Conservation (phyloP, 164 flowering plant genomes). For the Liriodendron chinense region DNA sequence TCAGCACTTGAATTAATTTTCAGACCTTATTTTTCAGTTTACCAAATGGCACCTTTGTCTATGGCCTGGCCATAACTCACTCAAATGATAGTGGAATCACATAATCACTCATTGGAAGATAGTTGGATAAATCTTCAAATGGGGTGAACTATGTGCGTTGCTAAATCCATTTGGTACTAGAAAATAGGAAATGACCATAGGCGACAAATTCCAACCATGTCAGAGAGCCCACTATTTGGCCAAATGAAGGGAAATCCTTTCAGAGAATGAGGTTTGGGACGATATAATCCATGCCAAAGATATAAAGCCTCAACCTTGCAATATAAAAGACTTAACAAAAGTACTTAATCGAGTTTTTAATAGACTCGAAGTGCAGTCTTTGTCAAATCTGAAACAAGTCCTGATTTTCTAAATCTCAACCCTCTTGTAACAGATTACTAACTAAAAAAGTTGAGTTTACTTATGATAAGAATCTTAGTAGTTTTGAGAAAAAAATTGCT, state of each 20-base stretch:
- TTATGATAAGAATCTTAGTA: background rate
- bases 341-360: background rate
- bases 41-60: too few relatives aligned
- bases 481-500: background rate
- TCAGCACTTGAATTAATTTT: too few relatives aligned
- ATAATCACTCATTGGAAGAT: too few relatives aligned
- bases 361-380: background rate
- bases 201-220: background rate
- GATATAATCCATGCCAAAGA: background rate
- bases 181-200: background rate
- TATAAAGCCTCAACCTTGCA: background rate
- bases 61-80: too few relatives aligned
- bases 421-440: background rate
- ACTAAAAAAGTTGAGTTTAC: background rate
- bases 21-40: too few relatives aligned
- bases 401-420: background rate
- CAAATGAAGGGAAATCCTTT: background rate
- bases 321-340: background rate
- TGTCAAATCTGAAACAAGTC: background rate
- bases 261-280: background rate
- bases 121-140: too few relatives aligned
- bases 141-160: background rate
- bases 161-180: background rate
- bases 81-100: too few relatives aligned
- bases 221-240: background rate